phyloP scores from a whole-genome alignment of 129 eudicot species.

The Solidago caesia region DNA sequence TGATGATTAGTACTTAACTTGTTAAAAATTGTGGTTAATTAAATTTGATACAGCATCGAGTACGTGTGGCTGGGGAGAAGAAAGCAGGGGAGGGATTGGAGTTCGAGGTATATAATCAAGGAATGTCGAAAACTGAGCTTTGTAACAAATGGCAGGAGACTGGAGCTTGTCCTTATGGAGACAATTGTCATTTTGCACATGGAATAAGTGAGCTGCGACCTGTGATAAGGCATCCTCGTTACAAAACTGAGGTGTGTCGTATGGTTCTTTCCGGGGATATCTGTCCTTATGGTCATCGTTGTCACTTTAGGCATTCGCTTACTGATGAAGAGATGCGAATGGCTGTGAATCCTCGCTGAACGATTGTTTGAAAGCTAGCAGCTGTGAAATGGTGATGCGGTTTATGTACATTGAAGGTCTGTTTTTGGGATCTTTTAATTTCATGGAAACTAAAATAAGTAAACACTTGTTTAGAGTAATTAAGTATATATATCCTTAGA shows the following conservation, averaged over 20 bases:
- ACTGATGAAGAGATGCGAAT: constrained; percentile 53
- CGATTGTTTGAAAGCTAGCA: background rate
- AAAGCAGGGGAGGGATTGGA: constrained; percentile 57
- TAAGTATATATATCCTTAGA: constrained; percentile 36
- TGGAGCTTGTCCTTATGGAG: constrained; percentile 77
- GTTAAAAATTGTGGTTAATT: no score
- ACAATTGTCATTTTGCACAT: constrained; percentile 80
- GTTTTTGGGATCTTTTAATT: constrained; percentile 32
- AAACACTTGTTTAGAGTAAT: constrained; percentile 30
- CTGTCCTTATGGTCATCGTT: constrained; percentile 95
- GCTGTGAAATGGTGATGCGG: constrained; percentile 7
- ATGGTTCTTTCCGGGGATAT: constrained; percentile 69
- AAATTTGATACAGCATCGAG: constrained; percentile 43
- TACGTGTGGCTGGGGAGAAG: constrained; percentile 51
- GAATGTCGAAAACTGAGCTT: constrained; percentile 84
- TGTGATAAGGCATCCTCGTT: constrained; percentile 92
- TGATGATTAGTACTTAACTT: no score
- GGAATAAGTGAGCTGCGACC: constrained; percentile 84
- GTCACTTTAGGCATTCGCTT: constrained; percentile 91
- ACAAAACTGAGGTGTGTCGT: constrained; percentile 88
- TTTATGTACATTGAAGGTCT: constrained; percentile 34
- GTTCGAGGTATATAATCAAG: constrained; percentile 79
- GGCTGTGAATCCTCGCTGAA: constrained; percentile 30
- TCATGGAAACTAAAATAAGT: constrained; percentile 30
- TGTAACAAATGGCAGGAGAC: constrained; percentile 96